Evolutionary conservation across 495 filamentous ascomycete genomes (phyloP).

Genomic region (Annulohypoxylon nitens): DNA sequence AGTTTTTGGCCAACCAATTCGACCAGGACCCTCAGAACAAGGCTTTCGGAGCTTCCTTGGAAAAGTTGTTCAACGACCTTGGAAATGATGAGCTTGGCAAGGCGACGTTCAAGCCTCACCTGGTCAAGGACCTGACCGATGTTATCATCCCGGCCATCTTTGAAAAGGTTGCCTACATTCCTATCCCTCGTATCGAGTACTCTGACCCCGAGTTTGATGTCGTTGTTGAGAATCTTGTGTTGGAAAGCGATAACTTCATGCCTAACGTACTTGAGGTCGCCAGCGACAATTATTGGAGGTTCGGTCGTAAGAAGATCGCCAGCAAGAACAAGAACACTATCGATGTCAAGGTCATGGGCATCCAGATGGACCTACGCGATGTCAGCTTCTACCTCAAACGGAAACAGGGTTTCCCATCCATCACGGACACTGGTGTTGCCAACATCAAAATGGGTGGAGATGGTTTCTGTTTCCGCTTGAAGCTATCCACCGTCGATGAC

Average conservation of each 20-base stretch:
- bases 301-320: slow-evolving; percentile 82
- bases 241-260: slow-evolving; percentile 97
- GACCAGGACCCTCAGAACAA: slow-evolving; percentile 88
- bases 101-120: slow-evolving; percentile 88
- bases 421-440: slow-evolving; percentile 90
- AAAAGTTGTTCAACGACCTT: slow-evolving; percentile 89
- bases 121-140: slow-evolving; percentile 87
- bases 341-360: slow-evolving; percentile 85
- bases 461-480: slow-evolving; percentile 92
- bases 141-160: slow-evolving; percentile 88
- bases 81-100: slow-evolving; percentile 85
- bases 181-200: slow-evolving; percentile 94
- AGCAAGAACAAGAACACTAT: slow-evolving; percentile 86
- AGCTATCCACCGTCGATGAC: slow-evolving; percentile 83
- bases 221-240: slow-evolving; percentile 90
- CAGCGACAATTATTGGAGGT: slow-evolving; percentile 95
- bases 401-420: slow-evolving; percentile 93
- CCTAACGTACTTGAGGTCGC: slow-evolving; percentile 93
- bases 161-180: slow-evolving; percentile 90
- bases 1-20: slow-evolving; percentile 90
- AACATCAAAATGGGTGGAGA: slow-evolving; percentile 90
- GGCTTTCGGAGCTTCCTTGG: slow-evolving; percentile 76
- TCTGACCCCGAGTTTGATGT: slow-evolving; percentile 87
- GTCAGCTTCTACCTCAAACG: slow-evolving; percentile 96
- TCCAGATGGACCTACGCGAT: slow-evolving; percentile 90